phyloP scores from a whole-genome alignment of 2,329 filamentous ascomycete genomes.

The Talaromyces rugulosus region DNA sequence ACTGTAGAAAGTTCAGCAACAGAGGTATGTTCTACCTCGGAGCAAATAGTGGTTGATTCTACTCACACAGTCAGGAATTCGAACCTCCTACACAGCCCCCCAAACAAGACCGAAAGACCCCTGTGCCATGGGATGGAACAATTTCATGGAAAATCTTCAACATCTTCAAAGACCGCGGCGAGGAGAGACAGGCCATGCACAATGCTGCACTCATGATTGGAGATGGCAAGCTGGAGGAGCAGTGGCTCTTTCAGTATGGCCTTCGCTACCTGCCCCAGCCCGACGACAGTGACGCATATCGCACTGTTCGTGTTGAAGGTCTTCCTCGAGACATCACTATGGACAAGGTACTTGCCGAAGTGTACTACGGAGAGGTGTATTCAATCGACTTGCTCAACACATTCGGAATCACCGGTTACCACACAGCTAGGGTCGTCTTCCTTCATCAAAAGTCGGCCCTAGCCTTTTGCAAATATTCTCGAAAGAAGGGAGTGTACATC shows the following conservation, averaged over 20 bases:
- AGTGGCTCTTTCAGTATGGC: conserved; percentile 27
- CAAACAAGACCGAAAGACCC: background rate
- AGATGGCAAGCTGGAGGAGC: conserved; percentile 12
- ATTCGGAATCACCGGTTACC: conserved; percentile 22
- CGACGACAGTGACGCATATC: conserved; percentile 22
- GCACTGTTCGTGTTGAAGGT: conserved; percentile 26
- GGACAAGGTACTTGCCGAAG: conserved; percentile 20
- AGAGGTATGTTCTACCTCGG: too few relatives aligned
- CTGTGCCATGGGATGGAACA: conserved; percentile 10
- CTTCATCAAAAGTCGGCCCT: conserved; percentile 21
- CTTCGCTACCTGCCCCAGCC: conserved; percentile 25
- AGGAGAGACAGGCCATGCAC: conserved; percentile 18
- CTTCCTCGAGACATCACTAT: conserved; percentile 21
- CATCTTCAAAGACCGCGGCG: conserved; percentile 19
- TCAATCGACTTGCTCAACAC: conserved; percentile 28
- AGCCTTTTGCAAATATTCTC: conserved; percentile 17
- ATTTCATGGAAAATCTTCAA: conserved; percentile 13
- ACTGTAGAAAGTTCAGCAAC: background rate
- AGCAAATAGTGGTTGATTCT: background rate
- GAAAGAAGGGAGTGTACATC: conserved; percentile 17
- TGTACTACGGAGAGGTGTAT: conserved; percentile 24
- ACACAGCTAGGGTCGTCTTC: conserved; percentile 29
- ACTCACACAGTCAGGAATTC: background rate
- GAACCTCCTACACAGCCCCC: background rate
- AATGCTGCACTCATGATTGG: conserved; percentile 12